phyloP scores from a whole-genome alignment of 805 yeast genomes.

The Barnettozyma wickerhamii region DNA sequence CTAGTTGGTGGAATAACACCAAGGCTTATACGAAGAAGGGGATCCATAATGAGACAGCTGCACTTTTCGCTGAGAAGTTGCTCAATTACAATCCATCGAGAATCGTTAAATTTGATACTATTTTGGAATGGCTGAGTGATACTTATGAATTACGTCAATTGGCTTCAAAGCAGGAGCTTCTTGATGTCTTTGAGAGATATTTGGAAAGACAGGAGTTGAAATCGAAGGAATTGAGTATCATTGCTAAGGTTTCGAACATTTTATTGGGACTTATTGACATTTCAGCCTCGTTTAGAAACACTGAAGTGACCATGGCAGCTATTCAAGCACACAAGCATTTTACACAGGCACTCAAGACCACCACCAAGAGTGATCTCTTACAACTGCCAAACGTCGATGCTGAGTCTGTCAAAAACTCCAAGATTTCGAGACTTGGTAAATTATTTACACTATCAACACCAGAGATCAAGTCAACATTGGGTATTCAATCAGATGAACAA shows the following conservation, averaged over 20 bases:
- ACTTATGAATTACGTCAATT: slow-evolving; percentile 61
- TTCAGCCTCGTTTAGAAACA: slow-evolving; percentile 72
- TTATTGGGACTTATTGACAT: slow-evolving; percentile 74
- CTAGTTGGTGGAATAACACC: slow-evolving; percentile 86
- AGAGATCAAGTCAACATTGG: slow-evolving; percentile 52
- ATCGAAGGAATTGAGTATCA: slow-evolving; percentile 46
- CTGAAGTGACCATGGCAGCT: slow-evolving; percentile 57
- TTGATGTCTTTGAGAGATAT: slow-evolving; percentile 50
- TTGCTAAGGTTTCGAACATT: slow-evolving; percentile 60
- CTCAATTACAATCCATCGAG: slow-evolving; percentile 73
- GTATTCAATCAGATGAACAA: slow-evolving; percentile 39
- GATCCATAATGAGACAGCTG: slow-evolving; percentile 79
- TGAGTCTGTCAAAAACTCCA: slow-evolving; percentile 35
- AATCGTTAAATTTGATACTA: slow-evolving; percentile 48
- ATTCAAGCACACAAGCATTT: slow-evolving; percentile 66
- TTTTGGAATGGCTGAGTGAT: slow-evolving; percentile 55
- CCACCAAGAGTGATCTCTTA: slow-evolving; percentile 55
- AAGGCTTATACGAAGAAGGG: slow-evolving; percentile 80
- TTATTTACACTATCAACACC: slow-evolving; percentile 54
- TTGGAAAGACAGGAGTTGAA: slow-evolving; percentile 44
- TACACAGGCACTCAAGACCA: slow-evolving; percentile 67
- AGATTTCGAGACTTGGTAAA: slow-evolving; percentile 65
- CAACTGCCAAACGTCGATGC: slow-evolving; percentile 76
- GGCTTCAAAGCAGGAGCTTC: slow-evolving; percentile 43
- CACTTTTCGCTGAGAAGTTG: slow-evolving; percentile 62